Evolutionary conservation across 345 rosid species (phyloP), one percentile per base, ranked within the genome.

Genomic region (Euphorbia lathyris): DNA sequence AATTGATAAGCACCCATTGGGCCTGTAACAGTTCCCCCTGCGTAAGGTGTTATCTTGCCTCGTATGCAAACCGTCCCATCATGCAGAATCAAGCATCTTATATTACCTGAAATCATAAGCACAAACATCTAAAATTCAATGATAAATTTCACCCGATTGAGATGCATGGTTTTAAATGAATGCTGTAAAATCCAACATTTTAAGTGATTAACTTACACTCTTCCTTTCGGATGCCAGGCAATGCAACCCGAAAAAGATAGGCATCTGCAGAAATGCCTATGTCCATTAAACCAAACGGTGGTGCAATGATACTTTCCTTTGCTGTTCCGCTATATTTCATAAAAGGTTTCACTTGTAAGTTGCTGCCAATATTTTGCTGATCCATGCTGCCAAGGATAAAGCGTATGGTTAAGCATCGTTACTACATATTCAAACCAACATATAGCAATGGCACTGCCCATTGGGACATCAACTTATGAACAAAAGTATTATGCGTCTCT

Each of bases 171-270:
- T 34, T 7, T 34, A 7, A 34, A 34, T 34, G 7, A 34, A 34
- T 34, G 38, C 38, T 34, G 38, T 3, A 34, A 27, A 5, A 42
- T 20, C 12, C 2, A 51, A 50, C 9, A 38, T 19, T 12, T 16
- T 43, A 27, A 25, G 19, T 32, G 7, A 42, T 11, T 22, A 66
- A 60, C 72, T 71, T 67, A 87, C 97, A 74, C 75, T 71, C 79
- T 69, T 84, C 79, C 47, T 75, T 88, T 66, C 72, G 76, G 27
- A 81, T 61, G 42, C 97, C 90, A 2, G 97, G 92, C 74, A 93
- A 73, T 38, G 86, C 78, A 69, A 93, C 85, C 53, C 95, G 74
- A 73, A 91, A 91, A 51, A 93, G 57, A 72, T 82, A 93, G n/a
- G 96, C 90, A 36, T 53, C 47, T 57, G 85, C 88, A 68, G 89